phyloP scores from a whole-genome alignment of 176 grass and related monocot genomes.

The barley (Hordeum vulgare) region DNA sequence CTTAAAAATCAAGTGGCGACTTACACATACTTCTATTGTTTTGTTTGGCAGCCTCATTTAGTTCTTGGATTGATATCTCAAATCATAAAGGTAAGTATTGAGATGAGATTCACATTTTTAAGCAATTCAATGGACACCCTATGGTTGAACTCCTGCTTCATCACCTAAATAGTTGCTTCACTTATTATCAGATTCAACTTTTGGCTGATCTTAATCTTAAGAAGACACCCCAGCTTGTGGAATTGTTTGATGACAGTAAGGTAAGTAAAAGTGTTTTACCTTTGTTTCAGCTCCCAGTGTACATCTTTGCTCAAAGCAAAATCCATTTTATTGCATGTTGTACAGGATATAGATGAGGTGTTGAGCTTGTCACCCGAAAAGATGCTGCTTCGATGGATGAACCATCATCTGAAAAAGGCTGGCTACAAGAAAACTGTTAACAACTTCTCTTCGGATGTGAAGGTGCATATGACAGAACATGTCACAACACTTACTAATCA shows the following conservation, averaged over 20 bases:
- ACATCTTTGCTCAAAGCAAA: slow-evolving; percentile 14
- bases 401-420: slow-evolving; percentile 95
- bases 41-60: slow-evolving; percentile 83
- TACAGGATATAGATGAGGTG: slow-evolving; percentile 94
- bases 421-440: slow-evolving; percentile 97
- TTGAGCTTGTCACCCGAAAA: slow-evolving; percentile 88
- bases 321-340: slow-evolving; percentile 17
- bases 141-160: not conserved
- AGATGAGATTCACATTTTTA: slow-evolving; percentile 1
- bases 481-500: not conserved
- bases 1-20: not conserved
- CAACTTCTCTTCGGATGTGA: slow-evolving; percentile 98
- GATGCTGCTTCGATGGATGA: slow-evolving; percentile 97
- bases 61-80: slow-evolving; percentile 98
- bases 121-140: not conserved
- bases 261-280: slow-evolving; percentile 26
- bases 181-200: slow-evolving; percentile 89
- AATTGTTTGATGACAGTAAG: slow-evolving; percentile 89
- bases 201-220: slow-evolving; percentile 93
- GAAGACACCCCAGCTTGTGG: slow-evolving; percentile 96
- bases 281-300: slow-evolving; percentile 4
- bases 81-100: slow-evolving; percentile 90
- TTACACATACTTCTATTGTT: slow-evolving; percentile 17
- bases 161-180: slow-evolving; percentile 5
- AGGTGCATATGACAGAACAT: slow-evolving; percentile 43